These are phyloP conservation scores for Phytopythium litorale DNA, from an alignment of 352 stramenopile species.

Conservation along the genomic window DNA sequence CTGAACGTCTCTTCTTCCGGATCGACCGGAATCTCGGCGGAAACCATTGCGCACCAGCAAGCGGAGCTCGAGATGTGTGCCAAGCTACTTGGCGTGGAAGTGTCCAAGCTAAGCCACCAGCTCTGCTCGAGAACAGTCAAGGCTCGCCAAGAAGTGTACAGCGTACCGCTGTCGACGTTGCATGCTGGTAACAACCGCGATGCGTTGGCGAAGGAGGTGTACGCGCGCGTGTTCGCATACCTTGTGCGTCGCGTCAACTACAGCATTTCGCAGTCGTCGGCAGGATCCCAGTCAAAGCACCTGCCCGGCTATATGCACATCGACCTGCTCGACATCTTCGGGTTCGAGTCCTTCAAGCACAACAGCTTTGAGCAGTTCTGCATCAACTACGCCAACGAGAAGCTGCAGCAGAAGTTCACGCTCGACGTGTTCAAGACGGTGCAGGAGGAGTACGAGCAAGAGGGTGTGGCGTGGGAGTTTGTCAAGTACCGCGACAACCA, in stretches of 20 bases:
- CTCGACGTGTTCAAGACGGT: constrained; percentile 86
- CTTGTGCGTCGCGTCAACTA: constrained; percentile 88
- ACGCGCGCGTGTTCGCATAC: constrained; percentile 93
- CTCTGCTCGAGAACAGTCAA: constrained; percentile 83
- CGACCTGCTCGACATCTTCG: constrained; percentile 96
- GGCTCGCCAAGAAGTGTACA: constrained; percentile 79
- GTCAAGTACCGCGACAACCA: constrained; percentile 89
- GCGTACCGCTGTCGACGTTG: constrained; percentile 60
- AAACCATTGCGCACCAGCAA: constrained; percentile 48
- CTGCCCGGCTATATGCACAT: constrained; percentile 77
- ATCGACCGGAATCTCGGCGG: constrained; percentile 13
- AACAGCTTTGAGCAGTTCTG: constrained; percentile 96
- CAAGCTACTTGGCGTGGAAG: constrained; percentile 65
- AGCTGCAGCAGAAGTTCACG: constrained; percentile 91
- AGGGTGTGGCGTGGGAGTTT: constrained; percentile 75
- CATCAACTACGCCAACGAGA: constrained; percentile 96
- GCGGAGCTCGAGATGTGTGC: constrained; percentile 59
- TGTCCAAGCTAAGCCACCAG: constrained; percentile 53
- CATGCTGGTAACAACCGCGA: constrained; percentile 89
- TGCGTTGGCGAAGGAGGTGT: constrained; percentile 94
- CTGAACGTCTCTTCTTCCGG: constrained; percentile 18
- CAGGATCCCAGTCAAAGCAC: constrained; percentile 18
- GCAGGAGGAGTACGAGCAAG: constrained; percentile 76
- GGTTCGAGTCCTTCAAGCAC: constrained; percentile 94
- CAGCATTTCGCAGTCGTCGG: constrained; percentile 61